Percentiles rank a stretch among this genome's conserved stretches.
These are phyloP conservation scores for Tetrapisispora taiwanensis DNA, from an alignment of 805 yeast genomes.

Conservation along the genomic window DNA sequence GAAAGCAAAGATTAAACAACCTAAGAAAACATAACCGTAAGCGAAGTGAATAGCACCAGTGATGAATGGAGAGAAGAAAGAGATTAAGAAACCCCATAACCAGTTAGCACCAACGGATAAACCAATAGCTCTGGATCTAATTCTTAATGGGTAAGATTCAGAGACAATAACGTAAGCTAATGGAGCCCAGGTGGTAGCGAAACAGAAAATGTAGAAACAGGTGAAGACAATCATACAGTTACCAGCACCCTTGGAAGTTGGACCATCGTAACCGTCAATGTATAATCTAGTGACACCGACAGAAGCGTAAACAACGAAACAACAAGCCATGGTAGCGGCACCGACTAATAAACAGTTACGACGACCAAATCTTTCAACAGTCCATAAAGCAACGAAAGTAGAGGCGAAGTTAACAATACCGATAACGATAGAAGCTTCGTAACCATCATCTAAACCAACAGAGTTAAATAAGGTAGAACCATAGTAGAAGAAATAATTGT, in stretches of 20 bases:
- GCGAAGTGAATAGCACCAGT: constrained; percentile 53
- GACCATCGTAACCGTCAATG: constrained; percentile 33
- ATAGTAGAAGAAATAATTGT: constrained; percentile 58
- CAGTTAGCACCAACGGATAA: constrained; percentile 56
- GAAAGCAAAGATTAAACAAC: constrained; percentile 44
- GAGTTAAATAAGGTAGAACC: constrained; percentile 55
- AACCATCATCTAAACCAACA: constrained; percentile 51
- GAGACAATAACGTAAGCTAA: constrained; percentile 54
- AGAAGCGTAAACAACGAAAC: constrained; percentile 43
- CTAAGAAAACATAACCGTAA: constrained; percentile 54
- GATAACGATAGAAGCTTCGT: constrained; percentile 47
- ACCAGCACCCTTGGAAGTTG: constrained; percentile 47
- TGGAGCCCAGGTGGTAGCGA: constrained; percentile 73
- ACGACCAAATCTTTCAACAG: constrained; percentile 48
- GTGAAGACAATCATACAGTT: constrained; percentile 62
- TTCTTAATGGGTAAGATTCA: constrained; percentile 64
- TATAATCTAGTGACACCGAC: constrained; percentile 45
- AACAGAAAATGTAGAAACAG: constrained; percentile 60
- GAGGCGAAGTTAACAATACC: constrained; percentile 54
- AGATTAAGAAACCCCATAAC: constrained; percentile 56
- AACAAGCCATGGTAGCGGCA: constrained; percentile 38
- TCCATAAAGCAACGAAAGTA: constrained; percentile 42
- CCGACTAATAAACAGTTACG: constrained; percentile 40
- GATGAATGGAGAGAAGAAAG: constrained; percentile 65
- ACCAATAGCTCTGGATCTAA: constrained; percentile 47